Evolutionary conservation across 106 monocot genomes (phyloP), one percentile per base, ranked within the genome.

Genomic region (Dactylorhiza incarnata): DNA sequence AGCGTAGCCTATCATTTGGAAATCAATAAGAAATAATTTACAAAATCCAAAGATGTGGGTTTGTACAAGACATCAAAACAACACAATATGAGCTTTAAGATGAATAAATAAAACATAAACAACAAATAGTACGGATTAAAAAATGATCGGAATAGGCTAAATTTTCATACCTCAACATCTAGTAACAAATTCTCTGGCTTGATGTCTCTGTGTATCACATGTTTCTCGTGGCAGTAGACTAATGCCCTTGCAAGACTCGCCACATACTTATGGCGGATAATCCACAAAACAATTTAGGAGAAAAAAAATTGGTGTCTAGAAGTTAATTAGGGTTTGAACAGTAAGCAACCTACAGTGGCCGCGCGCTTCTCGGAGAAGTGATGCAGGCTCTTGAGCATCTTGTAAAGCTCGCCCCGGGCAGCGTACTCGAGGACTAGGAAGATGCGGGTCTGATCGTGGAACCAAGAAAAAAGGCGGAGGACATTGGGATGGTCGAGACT

Each of bases 131-230:
- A 51, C 11, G 0, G 51, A 8, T 10, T 8, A 8, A 51, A 51
- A 51, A 10, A 51, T 10, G 3, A 8, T 10, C 0, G 51, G 7
- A 51, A 14, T 51, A 10, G 0, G 3, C 11, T 14, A 10, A 51
- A 10, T 51, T 10, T 51, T 51, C 51, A 59, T 81, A 95, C 95
- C 84, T 90, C 88, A 56, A 88, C 69, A 82, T 95, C 92, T 10
- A 95, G 86, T 67, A 95, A 69, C 73, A 95, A 55, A 73, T 95
- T 95, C 72, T 95, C 92, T 19, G 95, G 92, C 83, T 95, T 95
- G 86, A 95, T 95, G 76, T 95, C 95, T 76, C 95, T 84, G 73
- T 95, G 95, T 74, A 95, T 95, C 71, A 95, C 95, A 73, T 92
- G 84, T 79, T 95, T 95, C 71, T 90, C 84, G 26, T 95, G 95